These are phyloP conservation scores for Stephania yunnanensis DNA, from an alignment of 164 flowering plant species.

Conservation along the genomic window DNA sequence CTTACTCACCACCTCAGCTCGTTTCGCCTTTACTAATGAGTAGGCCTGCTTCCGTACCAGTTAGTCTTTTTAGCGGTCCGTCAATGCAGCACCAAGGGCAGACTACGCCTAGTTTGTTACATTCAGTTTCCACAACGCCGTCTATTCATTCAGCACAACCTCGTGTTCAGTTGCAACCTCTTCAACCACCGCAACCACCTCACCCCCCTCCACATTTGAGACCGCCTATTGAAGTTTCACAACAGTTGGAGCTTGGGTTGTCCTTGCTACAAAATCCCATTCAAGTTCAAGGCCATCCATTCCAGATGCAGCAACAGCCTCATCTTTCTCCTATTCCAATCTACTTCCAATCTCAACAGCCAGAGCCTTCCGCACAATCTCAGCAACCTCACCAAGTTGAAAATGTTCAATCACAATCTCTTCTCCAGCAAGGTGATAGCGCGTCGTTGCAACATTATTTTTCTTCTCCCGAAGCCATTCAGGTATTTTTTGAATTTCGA, in stretches of 20 bases:
- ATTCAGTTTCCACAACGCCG: constrained; percentile 36
- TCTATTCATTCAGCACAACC: constrained; percentile 49
- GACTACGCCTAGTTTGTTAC: constrained; percentile 35
- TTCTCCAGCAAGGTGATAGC: constrained; percentile 38
- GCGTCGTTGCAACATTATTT: constrained; percentile 65
- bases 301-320: constrained; percentile 63
- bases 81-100: constrained; percentile 46
- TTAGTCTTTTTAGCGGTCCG: constrained; percentile 34
- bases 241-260: constrained; percentile 51
- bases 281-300: constrained; percentile 50
- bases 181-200: constrained; percentile 80
- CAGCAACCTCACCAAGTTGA: constrained; percentile 48
- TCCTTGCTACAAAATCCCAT: constrained; percentile 47
- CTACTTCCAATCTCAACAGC: constrained; percentile 58
- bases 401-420: constrained; percentile 32
- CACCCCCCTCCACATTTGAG: constrained; percentile 71
- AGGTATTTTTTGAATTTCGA: constrained; percentile 36
- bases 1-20: constrained; percentile 45
- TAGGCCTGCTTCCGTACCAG: constrained; percentile 55
- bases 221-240: constrained; percentile 54
- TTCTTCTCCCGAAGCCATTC: constrained; percentile 88
- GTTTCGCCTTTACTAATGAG: constrained; percentile 37
- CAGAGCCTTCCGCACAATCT: constrained; percentile 35
- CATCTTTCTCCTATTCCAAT: constrained; percentile 49
- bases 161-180: constrained; percentile 60